Percentiles rank a stretch among this genome's conserved stretches.
Conservation (phyloP, 1,284 basidiomycete species). For the Austroboletus niveus region DNA sequence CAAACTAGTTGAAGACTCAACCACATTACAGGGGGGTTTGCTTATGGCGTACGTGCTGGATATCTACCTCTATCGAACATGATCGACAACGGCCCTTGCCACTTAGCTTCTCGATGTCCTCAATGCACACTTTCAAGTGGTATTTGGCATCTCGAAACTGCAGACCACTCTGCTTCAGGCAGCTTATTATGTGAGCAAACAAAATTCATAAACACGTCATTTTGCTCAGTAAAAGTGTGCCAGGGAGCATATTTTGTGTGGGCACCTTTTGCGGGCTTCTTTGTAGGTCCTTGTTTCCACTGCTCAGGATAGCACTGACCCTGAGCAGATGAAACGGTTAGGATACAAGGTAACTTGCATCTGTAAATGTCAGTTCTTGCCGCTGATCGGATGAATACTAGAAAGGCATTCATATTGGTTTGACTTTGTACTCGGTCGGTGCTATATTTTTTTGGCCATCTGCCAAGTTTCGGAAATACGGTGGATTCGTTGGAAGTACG, state of each 20-base stretch:
- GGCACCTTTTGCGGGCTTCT: slow-evolving; percentile 55
- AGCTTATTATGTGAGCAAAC: slow-evolving; percentile 67
- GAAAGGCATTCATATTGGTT: slow-evolving; percentile 69
- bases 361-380: not conserved
- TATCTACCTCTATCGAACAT: not conserved
- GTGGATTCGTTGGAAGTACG: slow-evolving; percentile 74
- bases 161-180: slow-evolving; percentile 84
- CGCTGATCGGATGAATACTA: slow-evolving; percentile 19
- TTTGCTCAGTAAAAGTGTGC: not conserved
- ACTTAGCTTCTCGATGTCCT: slow-evolving; percentile 78
- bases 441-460: slow-evolving; percentile 84
- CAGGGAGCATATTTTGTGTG: slow-evolving; percentile 69
- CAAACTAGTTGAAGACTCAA: not conserved
- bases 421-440: slow-evolving; percentile 68
- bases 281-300: slow-evolving; percentile 37
- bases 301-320: slow-evolving; percentile 10
- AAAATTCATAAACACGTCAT: not conserved
- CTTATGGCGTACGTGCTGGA: slow-evolving; percentile 56
- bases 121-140: slow-evolving; percentile 76
- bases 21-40: slow-evolving; percentile 56
- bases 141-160: slow-evolving; percentile 70
- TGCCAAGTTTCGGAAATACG: slow-evolving; percentile 63
- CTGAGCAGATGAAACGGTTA: slow-evolving; percentile 49
- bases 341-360: slow-evolving; percentile 53
- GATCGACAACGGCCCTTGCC: not conserved